phyloP scores from a whole-genome alignment of 345 rosid species.

The Noccaea bulbosa region DNA sequence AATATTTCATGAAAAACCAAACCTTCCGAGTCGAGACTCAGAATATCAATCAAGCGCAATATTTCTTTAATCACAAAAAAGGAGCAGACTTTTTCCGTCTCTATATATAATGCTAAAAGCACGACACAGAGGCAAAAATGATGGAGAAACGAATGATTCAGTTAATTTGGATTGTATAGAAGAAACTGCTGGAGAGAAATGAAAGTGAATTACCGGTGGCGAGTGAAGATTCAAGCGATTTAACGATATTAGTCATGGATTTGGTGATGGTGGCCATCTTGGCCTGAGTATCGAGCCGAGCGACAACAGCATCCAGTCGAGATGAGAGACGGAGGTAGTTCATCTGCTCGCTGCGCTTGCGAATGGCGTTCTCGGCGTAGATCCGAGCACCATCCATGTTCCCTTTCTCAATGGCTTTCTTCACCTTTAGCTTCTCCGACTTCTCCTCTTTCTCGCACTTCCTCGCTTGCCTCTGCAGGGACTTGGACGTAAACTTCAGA shows the following conservation, averaged over 20 bases:
- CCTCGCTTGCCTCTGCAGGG: constrained; percentile 79
- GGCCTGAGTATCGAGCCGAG: constrained; percentile 91
- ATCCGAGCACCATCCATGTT: constrained; percentile 96
- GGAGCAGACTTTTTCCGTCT: neutral
- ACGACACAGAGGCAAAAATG: neutral
- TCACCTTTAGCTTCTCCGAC: constrained; percentile 81
- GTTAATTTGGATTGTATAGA: neutral
- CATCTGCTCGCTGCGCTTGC: constrained; percentile 95
- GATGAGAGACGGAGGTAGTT: constrained; percentile 87
- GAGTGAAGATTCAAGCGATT: constrained; percentile 89
- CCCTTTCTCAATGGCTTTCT: constrained; percentile 96
- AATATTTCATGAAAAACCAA: neutral
- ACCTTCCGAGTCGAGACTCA: neutral
- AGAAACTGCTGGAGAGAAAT: neutral
- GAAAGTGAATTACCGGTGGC: constrained; percentile 57
- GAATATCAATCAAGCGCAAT: neutral
- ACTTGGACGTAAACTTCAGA: constrained; percentile 81
- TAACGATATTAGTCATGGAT: constrained; percentile 79
- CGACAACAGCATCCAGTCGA: constrained; percentile 88
- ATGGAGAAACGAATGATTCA: neutral
- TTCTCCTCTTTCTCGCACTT: constrained; percentile 98
- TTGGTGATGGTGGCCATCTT: constrained; percentile 89
- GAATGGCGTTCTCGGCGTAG: constrained; percentile 91
- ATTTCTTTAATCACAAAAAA: neutral
- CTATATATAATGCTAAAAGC: neutral